Evolutionary conservation across 805 yeast genomes (phyloP), one percentile per base, ranked within the genome.

Genomic region (Kodamaea nitidulidarum): DNA sequence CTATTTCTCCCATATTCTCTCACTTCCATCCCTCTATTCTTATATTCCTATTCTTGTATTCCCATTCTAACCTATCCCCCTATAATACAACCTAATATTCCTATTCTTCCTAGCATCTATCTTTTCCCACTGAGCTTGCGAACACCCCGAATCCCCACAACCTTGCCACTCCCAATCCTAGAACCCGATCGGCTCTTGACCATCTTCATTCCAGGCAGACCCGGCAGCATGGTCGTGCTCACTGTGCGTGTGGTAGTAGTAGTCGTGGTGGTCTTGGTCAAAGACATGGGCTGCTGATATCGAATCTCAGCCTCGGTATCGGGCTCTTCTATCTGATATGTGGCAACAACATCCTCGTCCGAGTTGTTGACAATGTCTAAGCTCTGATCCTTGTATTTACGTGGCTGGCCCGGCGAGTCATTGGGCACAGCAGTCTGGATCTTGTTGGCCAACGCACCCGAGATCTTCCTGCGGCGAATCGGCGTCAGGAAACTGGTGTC

Each of bases 341-440:
- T 32, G 15, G 36, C 28, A 10, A 27, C 36, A 18, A 34, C 43
- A 11, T 21, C 29, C 20, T 70, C 75, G 43, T 71, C 77, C 2
- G 74, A 65, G 47, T 71, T 71, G 40, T 69, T 68, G 29, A 57
- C 54, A 8, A 63, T 54, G 54, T 76, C 56, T 48, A 70, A 54
- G 7, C 45, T 37, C 3, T 58, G 47, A 35, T 67, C 66, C 26
- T 65, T 60, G 47, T 65, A 65, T 53, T 91, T 91, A 55, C 97
- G 76, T 29, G 98, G 98, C 62, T 93, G 98, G 2, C 98, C 98
- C 0, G 98, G 98, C 2, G 96, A 87, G 36, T 87, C 87, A 48
- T 76, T 75, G 4, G 98, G 98, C 14, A 93, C 88, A 0, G 93
- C 93, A 27, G 80, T 76, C 51, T 76, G 84, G 22, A 78, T 75